phyloP scores from a whole-genome alignment of 371 early-diverging fungal genomes.

The Mucor racemosus region DNA sequence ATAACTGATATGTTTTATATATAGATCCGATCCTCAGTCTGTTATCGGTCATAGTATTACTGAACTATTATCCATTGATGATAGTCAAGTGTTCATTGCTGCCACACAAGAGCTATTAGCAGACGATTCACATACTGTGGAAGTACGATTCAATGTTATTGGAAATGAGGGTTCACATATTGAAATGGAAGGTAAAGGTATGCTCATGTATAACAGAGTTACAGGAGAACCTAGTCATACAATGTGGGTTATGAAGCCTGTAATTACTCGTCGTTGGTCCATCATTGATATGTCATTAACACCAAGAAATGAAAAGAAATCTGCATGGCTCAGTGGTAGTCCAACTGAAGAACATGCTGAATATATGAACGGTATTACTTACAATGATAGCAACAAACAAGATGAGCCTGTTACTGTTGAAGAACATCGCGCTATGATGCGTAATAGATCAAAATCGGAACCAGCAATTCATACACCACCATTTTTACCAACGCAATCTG shows the following conservation, averaged over 20 bases:
- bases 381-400: conserved; percentile 7
- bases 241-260: conserved; percentile 86
- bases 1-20: neutral
- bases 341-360: neutral
- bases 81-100: conserved; percentile 64
- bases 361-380: neutral
- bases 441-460: conserved; percentile 38
- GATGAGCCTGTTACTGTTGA: conserved; percentile 1
- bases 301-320: conserved; percentile 14
- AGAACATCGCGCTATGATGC: conserved; percentile 13
- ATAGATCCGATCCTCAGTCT: conserved; percentile 55
- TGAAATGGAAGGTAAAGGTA: conserved; percentile 89
- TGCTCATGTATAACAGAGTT: conserved; percentile 80
- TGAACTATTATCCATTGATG: conserved; percentile 52
- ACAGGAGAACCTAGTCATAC: conserved; percentile 76
- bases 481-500: conserved; percentile 2
- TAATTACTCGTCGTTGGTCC: conserved; percentile 30
- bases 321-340: neutral
- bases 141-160: conserved; percentile 71
- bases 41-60: conserved; percentile 54
- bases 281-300: conserved; percentile 23
- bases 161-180: conserved; percentile 52
- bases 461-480: conserved; percentile 32
- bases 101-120: conserved; percentile 72
- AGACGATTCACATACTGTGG: conserved; percentile 77